Percentiles rank a stretch among this genome's conserved stretches.
Evolutionary conservation across 2,329 filamentous ascomycete species (phyloP).

Genomic region (Hymenoscyphus occultus): DNA sequence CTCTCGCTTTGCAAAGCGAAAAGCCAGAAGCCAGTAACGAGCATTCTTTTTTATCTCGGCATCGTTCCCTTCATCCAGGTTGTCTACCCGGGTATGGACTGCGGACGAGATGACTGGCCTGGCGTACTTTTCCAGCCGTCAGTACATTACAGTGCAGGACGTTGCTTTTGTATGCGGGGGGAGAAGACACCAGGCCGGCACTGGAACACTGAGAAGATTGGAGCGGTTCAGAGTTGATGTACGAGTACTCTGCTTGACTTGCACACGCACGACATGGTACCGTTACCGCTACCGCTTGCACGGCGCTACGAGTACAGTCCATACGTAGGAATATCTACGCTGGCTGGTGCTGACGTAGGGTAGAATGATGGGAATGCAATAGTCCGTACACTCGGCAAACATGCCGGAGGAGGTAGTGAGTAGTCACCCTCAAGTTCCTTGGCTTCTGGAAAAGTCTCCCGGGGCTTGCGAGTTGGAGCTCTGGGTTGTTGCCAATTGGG

Average conservation of each 20-base stretch:
- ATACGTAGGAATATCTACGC: background rate
- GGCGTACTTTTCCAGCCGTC: background rate
- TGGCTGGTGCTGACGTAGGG: constrained; percentile 4
- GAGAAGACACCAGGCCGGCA: background rate
- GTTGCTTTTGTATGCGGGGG: background rate
- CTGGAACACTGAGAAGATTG: background rate
- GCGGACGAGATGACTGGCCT: background rate
- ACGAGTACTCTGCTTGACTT: background rate
- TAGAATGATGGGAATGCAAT: background rate
- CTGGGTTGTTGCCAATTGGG: background rate
- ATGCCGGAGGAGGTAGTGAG: background rate
- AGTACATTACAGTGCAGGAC: background rate
- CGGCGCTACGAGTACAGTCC: background rate
- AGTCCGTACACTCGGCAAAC: background rate
- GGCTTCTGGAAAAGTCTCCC: background rate
- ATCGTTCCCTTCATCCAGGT: constrained; percentile 9
- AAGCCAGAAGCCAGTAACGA: background rate
- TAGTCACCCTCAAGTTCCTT: background rate
- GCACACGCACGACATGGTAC: background rate
- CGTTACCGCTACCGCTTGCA: background rate
- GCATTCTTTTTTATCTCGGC: background rate
- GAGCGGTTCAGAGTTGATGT: background rate
- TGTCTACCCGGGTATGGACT: background rate
- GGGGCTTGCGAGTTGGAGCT: background rate
- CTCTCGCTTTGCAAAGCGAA: background rate